A percentile compares a stretch with the other conserved stretches of the same genome.
Evolutionary conservation across 1,284 basidiomycete genomes (phyloP).

Genomic region (Fistulina hepatica): DNA sequence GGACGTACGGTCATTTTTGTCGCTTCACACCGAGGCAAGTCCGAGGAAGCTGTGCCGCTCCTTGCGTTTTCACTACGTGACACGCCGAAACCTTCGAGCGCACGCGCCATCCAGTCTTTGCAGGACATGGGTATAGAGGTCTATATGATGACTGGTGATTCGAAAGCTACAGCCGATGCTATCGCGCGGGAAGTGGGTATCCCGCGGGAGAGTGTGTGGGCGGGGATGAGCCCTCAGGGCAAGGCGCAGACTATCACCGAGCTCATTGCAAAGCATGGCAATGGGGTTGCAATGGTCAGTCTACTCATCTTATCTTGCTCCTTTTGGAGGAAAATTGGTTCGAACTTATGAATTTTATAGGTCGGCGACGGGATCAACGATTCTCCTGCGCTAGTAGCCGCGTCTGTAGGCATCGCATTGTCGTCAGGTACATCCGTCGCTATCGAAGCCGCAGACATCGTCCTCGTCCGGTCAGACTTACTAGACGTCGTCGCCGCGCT

Average conservation of each 20-base stretch:
- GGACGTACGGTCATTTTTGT: constrained; percentile 85
- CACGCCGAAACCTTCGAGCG: constrained; percentile 72
- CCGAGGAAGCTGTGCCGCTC: constrained; percentile 36
- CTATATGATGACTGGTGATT: constrained; percentile 86
- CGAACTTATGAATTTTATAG: constrained; percentile 29
- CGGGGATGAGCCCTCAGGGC: constrained; percentile 86
- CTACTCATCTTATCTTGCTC: not conserved
- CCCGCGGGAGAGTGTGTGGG: constrained; percentile 67
- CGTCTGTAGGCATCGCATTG: constrained; percentile 92
- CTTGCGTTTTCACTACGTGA: constrained; percentile 76
- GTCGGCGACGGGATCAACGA: constrained; percentile 99
- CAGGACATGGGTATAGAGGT: constrained; percentile 84
- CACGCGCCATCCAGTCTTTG: constrained; percentile 70
- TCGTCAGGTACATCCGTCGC: constrained; percentile 95
- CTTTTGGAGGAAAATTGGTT: constrained; percentile 1
- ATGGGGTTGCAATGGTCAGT: constrained; percentile 81
- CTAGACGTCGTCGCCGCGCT: constrained; percentile 95
- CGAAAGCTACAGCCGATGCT: constrained; percentile 70
- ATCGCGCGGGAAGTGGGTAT: constrained; percentile 86
- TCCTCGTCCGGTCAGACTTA: constrained; percentile 93
- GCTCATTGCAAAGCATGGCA: constrained; percentile 57
- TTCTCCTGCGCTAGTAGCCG: constrained; percentile 90
- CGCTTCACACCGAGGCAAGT: constrained; percentile 39
- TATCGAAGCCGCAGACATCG: constrained; percentile 95
- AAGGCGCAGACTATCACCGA: constrained; percentile 79